These are phyloP conservation scores for Ustilago curta DNA, from an alignment of 1,284 basidiomycete species.

Conservation along the genomic window DNA sequence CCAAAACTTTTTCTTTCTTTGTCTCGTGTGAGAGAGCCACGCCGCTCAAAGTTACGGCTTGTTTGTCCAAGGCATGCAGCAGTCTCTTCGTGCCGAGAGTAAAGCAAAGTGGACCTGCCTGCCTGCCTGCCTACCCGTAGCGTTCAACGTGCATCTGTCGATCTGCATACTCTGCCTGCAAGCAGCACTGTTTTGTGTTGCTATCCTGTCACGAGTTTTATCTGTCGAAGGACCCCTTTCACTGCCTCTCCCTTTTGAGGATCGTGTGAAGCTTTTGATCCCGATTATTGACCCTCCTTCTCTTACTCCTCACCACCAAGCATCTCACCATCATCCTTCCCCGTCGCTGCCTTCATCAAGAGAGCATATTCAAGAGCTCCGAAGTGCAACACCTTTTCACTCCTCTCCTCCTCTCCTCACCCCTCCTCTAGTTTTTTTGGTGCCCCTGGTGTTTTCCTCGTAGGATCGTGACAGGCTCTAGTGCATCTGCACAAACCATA, in stretches of 20 bases:
- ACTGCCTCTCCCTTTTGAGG: not conserved
- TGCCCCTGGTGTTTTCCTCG: not conserved
- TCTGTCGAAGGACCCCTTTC: not conserved
- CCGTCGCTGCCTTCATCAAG: conserved; percentile 16
- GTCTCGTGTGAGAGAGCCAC: not conserved
- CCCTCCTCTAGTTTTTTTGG: not conserved
- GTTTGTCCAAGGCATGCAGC: not conserved
- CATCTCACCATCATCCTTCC: not conserved
- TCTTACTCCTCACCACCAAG: not conserved
- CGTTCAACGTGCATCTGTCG: conserved; percentile 3
- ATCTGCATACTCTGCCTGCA: not conserved
- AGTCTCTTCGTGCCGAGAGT: no score
- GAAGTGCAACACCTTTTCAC: conserved; percentile 15
- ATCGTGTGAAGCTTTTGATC: not conserved
- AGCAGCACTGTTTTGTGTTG: not conserved
- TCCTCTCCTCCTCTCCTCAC: not conserved
- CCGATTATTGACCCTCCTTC: not conserved
- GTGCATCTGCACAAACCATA: conserved; percentile 2
- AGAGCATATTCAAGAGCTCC: conserved; percentile 22
- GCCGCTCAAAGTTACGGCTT: not conserved
- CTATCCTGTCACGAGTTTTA: not conserved
- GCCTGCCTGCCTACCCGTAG: conserved; percentile 1
- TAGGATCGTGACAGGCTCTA: conserved; percentile 1
- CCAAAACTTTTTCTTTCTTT: not conserved
- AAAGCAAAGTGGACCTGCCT: conserved; percentile 6